Evolutionary conservation across 805 yeast genomes (phyloP).

Genomic region (Hanseniaspora meyeri): DNA sequence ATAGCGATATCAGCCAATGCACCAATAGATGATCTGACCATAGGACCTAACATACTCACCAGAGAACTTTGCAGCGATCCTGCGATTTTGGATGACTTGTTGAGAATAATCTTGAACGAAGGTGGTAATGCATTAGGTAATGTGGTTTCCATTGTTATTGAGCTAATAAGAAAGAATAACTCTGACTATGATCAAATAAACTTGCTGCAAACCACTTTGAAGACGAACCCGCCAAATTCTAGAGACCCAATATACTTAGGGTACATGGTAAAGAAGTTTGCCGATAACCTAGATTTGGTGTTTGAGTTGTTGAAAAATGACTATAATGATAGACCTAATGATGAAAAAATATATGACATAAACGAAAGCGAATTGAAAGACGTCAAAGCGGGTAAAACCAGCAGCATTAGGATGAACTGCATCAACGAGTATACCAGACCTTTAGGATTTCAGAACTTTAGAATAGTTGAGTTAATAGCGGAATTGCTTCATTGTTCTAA

Average conservation of each 20-base stretch:
- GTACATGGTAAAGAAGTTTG: conserved; percentile 58
- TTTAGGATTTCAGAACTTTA: conserved; percentile 81
- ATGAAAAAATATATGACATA: conserved; percentile 13
- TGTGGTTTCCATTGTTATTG: conserved; percentile 86
- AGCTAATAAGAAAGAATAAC: conserved; percentile 85
- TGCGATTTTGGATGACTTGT: conserved; percentile 43
- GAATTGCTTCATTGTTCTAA: conserved; percentile 95
- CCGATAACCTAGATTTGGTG: conserved; percentile 47
- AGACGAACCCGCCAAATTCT: conserved; percentile 75
- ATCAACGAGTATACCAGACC: conserved; percentile 52
- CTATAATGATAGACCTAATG: conserved; percentile 13
- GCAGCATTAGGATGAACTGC: conserved; percentile 36
- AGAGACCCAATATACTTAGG: conserved; percentile 90
- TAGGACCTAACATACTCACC: conserved; percentile 87
- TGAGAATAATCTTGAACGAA: conserved; percentile 51
- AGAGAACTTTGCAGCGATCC: conserved; percentile 69
- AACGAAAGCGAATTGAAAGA: conserved; percentile 20
- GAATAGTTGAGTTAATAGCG: conserved; percentile 82
- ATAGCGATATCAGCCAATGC: conserved; percentile 92
- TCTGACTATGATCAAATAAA: conserved; percentile 87
- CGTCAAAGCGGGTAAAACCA: conserved; percentile 10
- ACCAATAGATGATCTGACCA: conserved; percentile 61
- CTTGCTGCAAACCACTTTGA: conserved; percentile 58
- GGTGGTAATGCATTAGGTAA: conserved; percentile 77
- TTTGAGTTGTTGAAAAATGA: conserved; percentile 17